Conservation (phyloP, 768 basidiomycete species). For the Hericium coralloides region DNA sequence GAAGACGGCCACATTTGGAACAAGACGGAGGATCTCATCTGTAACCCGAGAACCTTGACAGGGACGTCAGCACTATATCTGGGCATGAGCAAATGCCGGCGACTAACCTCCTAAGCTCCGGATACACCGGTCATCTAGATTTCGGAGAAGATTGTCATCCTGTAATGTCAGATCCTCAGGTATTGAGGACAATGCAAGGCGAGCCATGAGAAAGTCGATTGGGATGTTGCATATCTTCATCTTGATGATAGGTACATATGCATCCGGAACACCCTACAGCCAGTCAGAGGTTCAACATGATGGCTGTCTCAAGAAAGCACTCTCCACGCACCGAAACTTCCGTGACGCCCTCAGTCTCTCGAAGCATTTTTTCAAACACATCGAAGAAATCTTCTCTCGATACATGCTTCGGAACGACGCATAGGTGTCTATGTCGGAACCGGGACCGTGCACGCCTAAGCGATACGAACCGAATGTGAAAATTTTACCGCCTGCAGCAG, state of each 20-base stretch:
- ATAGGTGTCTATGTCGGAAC: constrained; percentile 94
- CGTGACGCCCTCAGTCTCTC: constrained; percentile 69
- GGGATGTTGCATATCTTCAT: constrained; percentile 87
- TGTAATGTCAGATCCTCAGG: constrained; percentile 85
- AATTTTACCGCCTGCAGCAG: constrained; percentile 93
- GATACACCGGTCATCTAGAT: constrained; percentile 90
- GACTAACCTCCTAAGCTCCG: constrained; percentile 81
- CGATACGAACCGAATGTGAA: constrained; percentile 99
- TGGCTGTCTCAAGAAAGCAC: background rate
- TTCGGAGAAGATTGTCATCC: constrained; percentile 86
- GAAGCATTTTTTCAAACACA: constrained; percentile 82
- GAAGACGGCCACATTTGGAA: constrained; percentile 91
- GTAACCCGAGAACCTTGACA: constrained; percentile 83
- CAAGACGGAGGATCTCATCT: constrained; percentile 89
- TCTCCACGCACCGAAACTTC: constrained; percentile 66
- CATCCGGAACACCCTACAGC: constrained; percentile 85
- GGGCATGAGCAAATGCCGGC: background rate
- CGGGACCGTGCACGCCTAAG: constrained; percentile 93
- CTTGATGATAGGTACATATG: constrained; percentile 93
- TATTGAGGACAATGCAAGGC: constrained; percentile 77
- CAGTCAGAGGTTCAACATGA: constrained; percentile 1
- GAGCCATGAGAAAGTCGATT: constrained; percentile 90
- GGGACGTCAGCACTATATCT: no score
- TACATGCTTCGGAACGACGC: constrained; percentile 95
- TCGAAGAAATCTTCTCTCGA: constrained; percentile 95